Evolutionary conservation across 2,329 filamentous ascomycete genomes (phyloP).

Genomic region (Hypoxylon sp.): DNA sequence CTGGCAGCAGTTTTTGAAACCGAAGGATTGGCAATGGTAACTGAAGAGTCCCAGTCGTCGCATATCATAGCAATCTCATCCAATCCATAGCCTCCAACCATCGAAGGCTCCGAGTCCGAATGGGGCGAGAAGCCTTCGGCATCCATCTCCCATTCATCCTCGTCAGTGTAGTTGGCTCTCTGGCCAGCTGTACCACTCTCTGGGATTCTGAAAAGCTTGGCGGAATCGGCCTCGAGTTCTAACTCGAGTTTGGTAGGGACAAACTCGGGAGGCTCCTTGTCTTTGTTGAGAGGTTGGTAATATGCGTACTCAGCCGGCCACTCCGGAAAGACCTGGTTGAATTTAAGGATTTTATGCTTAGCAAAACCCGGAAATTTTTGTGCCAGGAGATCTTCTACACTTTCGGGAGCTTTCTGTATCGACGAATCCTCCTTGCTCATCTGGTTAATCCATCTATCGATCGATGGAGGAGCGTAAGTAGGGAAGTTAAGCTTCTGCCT

Average conservation of each 20-base stretch:
- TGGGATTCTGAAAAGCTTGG: conserved; percentile 84
- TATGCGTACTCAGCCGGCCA: conserved; percentile 82
- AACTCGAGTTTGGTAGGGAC: conserved; percentile 89
- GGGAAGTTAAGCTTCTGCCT: conserved; percentile 58
- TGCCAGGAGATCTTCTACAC: conserved; percentile 79
- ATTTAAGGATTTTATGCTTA: conserved; percentile 78
- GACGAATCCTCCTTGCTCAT: conserved; percentile 68
- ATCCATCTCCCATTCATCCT: conserved; percentile 60
- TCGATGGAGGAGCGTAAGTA: conserved; percentile 56
- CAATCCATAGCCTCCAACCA: conserved; percentile 79
- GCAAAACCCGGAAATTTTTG: conserved; percentile 86
- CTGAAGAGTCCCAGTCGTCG: conserved; percentile 82
- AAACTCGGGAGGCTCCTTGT: conserved; percentile 74
- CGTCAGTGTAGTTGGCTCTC: conserved; percentile 60
- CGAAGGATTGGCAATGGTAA: conserved; percentile 52
- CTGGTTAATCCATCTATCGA: conserved; percentile 53
- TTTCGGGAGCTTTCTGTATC: conserved; percentile 77
- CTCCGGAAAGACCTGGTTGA: conserved; percentile 84
- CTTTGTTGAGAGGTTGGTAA: conserved; percentile 79
- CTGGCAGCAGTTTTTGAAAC: conserved; percentile 44
- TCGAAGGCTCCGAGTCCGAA: conserved; percentile 69
- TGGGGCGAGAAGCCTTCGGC: conserved; percentile 55
- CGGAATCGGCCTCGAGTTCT: conserved; percentile 86
- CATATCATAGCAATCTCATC: conserved; percentile 87
- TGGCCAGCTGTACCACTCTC: conserved; percentile 66